Base-by-base conservation (phyloP, 2,329 filamentous ascomycete genomes). In the Capronia epimyces region DNA sequence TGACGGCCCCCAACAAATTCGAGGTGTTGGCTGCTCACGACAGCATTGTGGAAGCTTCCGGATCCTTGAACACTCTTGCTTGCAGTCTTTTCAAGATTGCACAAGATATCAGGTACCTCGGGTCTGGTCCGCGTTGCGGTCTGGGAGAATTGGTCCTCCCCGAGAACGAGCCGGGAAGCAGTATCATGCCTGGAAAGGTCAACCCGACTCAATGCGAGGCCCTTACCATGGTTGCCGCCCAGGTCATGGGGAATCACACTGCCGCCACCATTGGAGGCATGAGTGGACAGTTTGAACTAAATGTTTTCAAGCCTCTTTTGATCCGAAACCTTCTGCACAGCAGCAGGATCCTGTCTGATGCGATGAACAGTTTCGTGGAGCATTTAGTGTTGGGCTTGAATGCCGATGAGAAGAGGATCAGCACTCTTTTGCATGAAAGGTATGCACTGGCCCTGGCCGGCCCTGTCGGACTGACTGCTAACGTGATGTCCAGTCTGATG, bases 111-210 rank as follows among this genome's bases (percentile, higher is more conserved):
- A 86, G 93, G 65, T 97, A 95, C 76, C 87, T 97, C 46, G 93
- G 93, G 63, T 95, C 88, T 61, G 93, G 93, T 13, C 93, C 93
- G 49, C 89, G 93, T 53, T 97, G 93, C 72, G 93, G 93, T 65
- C 84, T 97, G 18, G 91, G 90, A 60, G 93, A 98, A 76, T 81
- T 98, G 58, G 81, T 81, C 66, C 82, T 98, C 45, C 93, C 93
- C 21, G 93, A 98, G 77, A 98, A 98, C 75, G 93, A 98, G 77
- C 93, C 93, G 27, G 91, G 91, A 59, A 93, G 86, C 66, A 94
- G 87, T 63, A 97, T 98, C 77, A 98, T 98, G 93, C 93, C 93
- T 39, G 93, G 93, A 66, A 98, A 98, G 78, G 93, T 98, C 69
- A 98, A 98, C 78, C 93, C 93, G 25, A 98, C 93, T 25, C 93